A percentile compares a stretch with the other conserved stretches of the same genome.
phyloP scores from a whole-genome alignment of 768 basidiomycete genomes.

The Mycena filopes region DNA sequence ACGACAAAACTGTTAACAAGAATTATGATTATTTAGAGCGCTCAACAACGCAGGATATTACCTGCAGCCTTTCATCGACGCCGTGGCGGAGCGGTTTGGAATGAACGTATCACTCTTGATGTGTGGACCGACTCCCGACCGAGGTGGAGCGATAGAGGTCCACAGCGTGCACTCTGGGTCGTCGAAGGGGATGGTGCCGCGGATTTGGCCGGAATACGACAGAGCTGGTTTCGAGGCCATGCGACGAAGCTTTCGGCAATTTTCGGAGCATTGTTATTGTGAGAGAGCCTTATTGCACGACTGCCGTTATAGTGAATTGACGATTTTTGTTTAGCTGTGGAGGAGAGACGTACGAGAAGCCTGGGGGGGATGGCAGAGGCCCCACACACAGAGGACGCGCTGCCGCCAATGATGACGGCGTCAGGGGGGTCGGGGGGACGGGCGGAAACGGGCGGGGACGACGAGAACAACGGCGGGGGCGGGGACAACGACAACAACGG shows the following conservation, averaged over 20 bases:
- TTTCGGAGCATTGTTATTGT: conserved; percentile 1
- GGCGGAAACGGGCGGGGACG: too few species aligned
- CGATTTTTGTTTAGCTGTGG: neutral
- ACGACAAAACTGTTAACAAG: too few species aligned
- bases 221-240: neutral
- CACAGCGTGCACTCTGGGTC: conserved; percentile 1
- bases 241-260: neutral
- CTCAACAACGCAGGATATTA: neutral
- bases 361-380: conserved; percentile 2
- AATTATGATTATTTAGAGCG: neutral
- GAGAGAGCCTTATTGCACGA: neutral
- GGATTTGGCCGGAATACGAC: conserved; percentile 7
- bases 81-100: neutral
- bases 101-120: neutral
- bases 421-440: too few species aligned
- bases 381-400: too few species aligned
- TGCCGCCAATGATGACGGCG: too few species aligned
- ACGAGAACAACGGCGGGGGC: too few species aligned
- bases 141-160: conserved; percentile 6
- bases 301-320: neutral
- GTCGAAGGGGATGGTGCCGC: neutral
- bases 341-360: neutral
- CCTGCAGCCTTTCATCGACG: conserved; percentile 3
- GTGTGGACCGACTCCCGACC: neutral
- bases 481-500: too few species aligned